These are phyloP conservation scores for Trametes punicea DNA, from an alignment of 768 basidiomycete genomes.

Conservation along the genomic window DNA sequence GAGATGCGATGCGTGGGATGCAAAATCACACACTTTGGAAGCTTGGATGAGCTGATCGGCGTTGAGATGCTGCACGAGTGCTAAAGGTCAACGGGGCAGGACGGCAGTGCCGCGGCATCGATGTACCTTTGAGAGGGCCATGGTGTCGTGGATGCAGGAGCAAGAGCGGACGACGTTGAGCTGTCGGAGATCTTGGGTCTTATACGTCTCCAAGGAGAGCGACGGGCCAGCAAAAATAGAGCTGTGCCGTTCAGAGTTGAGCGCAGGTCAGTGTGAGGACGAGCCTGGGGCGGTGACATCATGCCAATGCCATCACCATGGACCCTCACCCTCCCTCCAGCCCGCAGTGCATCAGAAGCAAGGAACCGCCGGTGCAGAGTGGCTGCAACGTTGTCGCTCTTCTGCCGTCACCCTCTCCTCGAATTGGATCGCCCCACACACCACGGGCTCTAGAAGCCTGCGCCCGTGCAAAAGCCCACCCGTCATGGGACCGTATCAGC, in stretches of 20 bases:
- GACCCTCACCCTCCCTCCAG: too few species aligned
- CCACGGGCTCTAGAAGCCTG: neutral
- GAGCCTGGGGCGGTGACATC: constrained; percentile 18
- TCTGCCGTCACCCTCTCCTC: constrained; percentile 8
- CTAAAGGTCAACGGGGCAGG: neutral
- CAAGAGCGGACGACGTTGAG: neutral
- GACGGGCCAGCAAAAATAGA: constrained; percentile 5
- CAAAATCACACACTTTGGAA: constrained; percentile 40
- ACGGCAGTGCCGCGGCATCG: neutral
- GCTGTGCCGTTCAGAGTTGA: neutral
- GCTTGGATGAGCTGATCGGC: constrained; percentile 60
- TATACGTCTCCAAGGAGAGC: neutral
- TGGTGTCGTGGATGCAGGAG: constrained; percentile 27
- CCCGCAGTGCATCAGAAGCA: neutral
- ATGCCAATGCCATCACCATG: too few species aligned
- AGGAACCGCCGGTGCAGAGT: constrained; percentile 6
- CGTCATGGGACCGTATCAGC: neutral
- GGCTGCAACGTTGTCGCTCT: constrained; percentile 3
- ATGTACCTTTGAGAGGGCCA: constrained; percentile 61
- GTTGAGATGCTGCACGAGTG: constrained; percentile 54
- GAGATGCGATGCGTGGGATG: neutral
- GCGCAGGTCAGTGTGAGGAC: neutral
- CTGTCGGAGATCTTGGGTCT: neutral
- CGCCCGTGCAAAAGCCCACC: neutral
- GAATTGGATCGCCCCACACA: constrained; percentile 1